Evolutionary conservation across 139 green algal genomes (phyloP).

Genomic region (Desmodesmus armatus): DNA sequence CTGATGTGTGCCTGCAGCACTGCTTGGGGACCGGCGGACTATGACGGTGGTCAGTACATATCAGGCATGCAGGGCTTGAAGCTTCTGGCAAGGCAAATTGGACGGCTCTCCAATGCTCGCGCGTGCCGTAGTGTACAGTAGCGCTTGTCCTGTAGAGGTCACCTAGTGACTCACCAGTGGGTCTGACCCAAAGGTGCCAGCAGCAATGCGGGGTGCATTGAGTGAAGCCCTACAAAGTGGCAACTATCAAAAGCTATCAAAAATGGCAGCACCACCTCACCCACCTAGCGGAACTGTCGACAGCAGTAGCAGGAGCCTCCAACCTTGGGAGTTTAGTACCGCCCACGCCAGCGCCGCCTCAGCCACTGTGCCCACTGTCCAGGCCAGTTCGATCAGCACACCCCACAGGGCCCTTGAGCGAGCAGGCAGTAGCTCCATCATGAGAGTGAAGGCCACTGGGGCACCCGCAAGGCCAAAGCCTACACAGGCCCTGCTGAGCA

Average conservation of each 20-base stretch:
- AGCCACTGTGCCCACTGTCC: slow-evolving; percentile 79
- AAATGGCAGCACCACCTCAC: background rate
- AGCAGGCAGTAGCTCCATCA: slow-evolving; percentile 78
- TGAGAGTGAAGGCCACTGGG: slow-evolving; percentile 76
- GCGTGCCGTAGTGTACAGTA: background rate
- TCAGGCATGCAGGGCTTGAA: too few relatives aligned
- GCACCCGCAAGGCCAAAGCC: slow-evolving; percentile 79
- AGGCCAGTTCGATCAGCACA: slow-evolving; percentile 75
- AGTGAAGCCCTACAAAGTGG: background rate
- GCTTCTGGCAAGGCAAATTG: too few relatives aligned
- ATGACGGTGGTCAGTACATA: too few relatives aligned
- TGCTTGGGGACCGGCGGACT: too few relatives aligned
- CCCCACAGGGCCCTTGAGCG: slow-evolving; percentile 66
- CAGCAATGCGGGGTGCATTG: background rate
- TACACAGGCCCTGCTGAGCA: slow-evolving; percentile 46
- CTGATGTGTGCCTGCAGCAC: too few relatives aligned
- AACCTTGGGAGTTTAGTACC: slow-evolving; percentile 72
- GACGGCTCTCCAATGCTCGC: background rate
- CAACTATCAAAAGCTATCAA: background rate
- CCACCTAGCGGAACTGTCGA: slow-evolving; percentile 60
- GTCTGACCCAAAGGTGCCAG: too few relatives aligned
- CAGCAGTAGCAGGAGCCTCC: slow-evolving; percentile 72
- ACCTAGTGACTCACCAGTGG: background rate
- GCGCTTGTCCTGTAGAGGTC: background rate
- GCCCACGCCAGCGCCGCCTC: slow-evolving; percentile 80